Evolutionary conservation across 2,329 filamentous ascomycete species (phyloP).

Genomic region (Teratosphaeriaceae sp.): DNA sequence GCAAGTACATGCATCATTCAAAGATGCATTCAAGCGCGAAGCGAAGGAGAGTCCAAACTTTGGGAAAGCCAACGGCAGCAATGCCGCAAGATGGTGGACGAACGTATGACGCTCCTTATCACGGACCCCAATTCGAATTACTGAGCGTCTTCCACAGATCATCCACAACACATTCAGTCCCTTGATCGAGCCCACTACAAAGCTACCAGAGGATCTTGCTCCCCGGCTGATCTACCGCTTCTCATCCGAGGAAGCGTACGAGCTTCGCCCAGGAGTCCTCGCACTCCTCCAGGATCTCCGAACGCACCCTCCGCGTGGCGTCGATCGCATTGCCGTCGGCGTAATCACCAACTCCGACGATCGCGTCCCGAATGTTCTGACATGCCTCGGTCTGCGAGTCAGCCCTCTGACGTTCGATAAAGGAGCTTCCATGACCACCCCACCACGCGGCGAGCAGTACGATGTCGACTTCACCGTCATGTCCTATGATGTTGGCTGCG

Average conservation of each 20-base stretch:
- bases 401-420: slow-evolving; percentile 29
- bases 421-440: not conserved
- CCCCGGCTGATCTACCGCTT: slow-evolving; percentile 48
- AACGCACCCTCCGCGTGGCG: slow-evolving; percentile 9
- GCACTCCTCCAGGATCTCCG: slow-evolving; percentile 40
- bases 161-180: slow-evolving; percentile 49
- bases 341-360: slow-evolving; percentile 59
- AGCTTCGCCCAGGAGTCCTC: slow-evolving; percentile 40
- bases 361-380: slow-evolving; percentile 49
- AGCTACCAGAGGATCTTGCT: slow-evolving; percentile 41
- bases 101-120: slow-evolving; percentile 35
- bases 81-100: slow-evolving; percentile 53
- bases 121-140: not conserved
- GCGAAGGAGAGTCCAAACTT: slow-evolving; percentile 51
- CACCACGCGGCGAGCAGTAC: slow-evolving; percentile 7
- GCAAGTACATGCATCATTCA: slow-evolving; percentile 36
- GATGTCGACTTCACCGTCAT: slow-evolving; percentile 54
- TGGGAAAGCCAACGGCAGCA: slow-evolving; percentile 47
- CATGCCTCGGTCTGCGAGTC: slow-evolving; percentile 47
- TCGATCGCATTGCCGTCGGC: slow-evolving; percentile 40
- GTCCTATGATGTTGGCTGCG: slow-evolving; percentile 56
- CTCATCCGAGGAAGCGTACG: slow-evolving; percentile 48
- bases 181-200: slow-evolving; percentile 25
- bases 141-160: slow-evolving; percentile 31
- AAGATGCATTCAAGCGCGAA: slow-evolving; percentile 44